Conservation (phyloP, 805 yeast species). For the Ogataea methylovora region DNA sequence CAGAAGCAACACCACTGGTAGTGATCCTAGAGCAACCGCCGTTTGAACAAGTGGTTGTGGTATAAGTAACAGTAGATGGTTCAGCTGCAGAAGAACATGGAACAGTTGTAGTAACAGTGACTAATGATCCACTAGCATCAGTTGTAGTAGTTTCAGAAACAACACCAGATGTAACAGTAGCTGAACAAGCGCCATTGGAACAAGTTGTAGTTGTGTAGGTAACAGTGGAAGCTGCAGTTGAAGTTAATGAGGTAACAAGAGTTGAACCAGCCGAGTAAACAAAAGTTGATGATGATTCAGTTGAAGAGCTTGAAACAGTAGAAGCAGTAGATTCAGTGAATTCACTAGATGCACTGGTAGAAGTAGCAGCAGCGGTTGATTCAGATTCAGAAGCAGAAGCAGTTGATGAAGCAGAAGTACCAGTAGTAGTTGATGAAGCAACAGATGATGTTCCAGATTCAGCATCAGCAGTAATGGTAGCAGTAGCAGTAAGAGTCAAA, state of each 20-base stretch:
- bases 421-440: background rate
- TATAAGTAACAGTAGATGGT: conserved; percentile 4
- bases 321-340: background rate
- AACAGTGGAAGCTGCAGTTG: background rate
- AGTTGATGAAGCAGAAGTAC: background rate
- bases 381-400: background rate
- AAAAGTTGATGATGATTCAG: background rate
- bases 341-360: background rate
- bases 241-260: background rate
- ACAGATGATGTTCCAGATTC: background rate
- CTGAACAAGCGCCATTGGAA: conserved; percentile 26
- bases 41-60: conserved; percentile 1
- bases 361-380: background rate
- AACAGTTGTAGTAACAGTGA: background rate
- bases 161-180: background rate
- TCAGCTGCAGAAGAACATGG: conserved; percentile 9
- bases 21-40: background rate
- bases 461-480: background rate
- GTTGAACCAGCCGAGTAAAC: background rate
- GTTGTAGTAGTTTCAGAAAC: background rate
- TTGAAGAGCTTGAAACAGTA: background rate
- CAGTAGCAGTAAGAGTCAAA: background rate
- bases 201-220: conserved; percentile 25
- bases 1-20: background rate
- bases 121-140: background rate